Evolutionary conservation across 495 filamentous ascomycete genomes (phyloP), one percentile per base, ranked within the genome.

Genomic region (Neohortaea acidophila): DNA sequence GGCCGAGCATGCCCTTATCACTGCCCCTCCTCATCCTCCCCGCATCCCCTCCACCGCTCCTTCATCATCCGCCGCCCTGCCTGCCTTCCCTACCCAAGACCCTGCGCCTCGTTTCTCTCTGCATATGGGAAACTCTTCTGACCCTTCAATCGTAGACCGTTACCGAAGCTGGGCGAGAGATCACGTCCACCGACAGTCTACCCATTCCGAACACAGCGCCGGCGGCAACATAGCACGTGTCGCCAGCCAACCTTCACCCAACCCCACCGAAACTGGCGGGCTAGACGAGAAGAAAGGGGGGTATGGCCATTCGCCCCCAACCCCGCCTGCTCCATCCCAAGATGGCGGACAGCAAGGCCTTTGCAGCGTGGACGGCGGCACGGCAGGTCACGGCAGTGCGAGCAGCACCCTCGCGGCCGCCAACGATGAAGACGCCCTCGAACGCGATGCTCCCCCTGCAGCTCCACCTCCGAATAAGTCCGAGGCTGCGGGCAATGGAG

Each of bases 401-500:
- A 30, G 25, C 31, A 41, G 30, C 15, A 19, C 35, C 36, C 22
- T 39, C 28, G 51, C 50, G 41, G 45, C 37, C 39, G 53, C 1
- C 15, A 44, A 49, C 45, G 42, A 51, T 33, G 58, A 47, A 28
- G 56, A 61, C 38, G 53, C 56, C 26, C 54, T 43, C 45, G 49
- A 51, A 26, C n/a, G 51, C 20, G 50, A 43, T 27, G 25, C 45
- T 38, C 56, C 60, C 49, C 60, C 60, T 48, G 51, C 60, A 52
- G 61, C 58, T 52, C 51, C 67, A 66, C 62, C 69, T 66, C 58
- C 66, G 61, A 50, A 69, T 62, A 58, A 44, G 63, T 56, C 68
- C 60, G 61, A 51, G 33, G 51, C 41, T 56, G 45, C 50, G 44
- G 52, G 64, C 63, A 51, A 62, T 69, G 63, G 66, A 73, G 18